A percentile compares a stretch with the other conserved stretches of the same genome.
Conservation (phyloP, 2,329 filamentous ascomycete genomes). For the Penicillium glabrum region DNA sequence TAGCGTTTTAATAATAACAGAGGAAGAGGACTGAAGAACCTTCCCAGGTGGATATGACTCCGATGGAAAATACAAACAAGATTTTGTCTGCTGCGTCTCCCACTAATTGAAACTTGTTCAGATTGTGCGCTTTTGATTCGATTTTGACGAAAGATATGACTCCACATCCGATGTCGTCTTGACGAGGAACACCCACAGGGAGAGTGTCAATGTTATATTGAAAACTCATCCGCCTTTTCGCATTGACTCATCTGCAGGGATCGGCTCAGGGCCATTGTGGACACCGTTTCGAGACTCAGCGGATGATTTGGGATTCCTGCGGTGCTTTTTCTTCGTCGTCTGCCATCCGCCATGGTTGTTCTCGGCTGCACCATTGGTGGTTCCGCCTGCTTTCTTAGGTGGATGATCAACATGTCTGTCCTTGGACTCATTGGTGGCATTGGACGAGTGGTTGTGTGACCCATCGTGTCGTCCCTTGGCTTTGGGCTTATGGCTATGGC, state of each 20-base stretch:
- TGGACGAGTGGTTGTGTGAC: slow-evolving; percentile 18
- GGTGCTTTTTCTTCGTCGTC: slow-evolving; percentile 46
- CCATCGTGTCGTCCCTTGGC: slow-evolving; percentile 34
- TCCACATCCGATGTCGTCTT: background rate
- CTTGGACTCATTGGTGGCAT: slow-evolving; percentile 24
- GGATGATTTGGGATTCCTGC: slow-evolving; percentile 36
- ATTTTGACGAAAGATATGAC: background rate
- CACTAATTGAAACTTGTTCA: background rate
- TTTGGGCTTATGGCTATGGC: slow-evolving; percentile 31
- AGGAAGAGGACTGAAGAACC: background rate
- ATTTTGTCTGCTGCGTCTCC: background rate
- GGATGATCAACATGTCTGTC: slow-evolving; percentile 30
- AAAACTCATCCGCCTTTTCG: slow-evolving; percentile 43
- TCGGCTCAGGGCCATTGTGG: slow-evolving; percentile 34
- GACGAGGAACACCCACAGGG: background rate
- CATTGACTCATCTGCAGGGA: slow-evolving; percentile 44
- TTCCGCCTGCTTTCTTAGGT: slow-evolving; percentile 25
- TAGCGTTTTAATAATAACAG: background rate
- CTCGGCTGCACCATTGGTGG: slow-evolving; percentile 28
- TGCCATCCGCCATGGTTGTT: slow-evolving; percentile 42
- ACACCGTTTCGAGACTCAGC: slow-evolving; percentile 32
- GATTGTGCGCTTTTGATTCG: background rate
- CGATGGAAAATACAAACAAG: background rate
- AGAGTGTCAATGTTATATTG: no score
- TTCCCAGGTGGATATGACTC: background rate